Percentiles rank a stretch among this genome's conserved stretches.
Conservation (phyloP, 2,329 filamentous ascomycete genomes). For the Monosporascus sp. region DNA sequence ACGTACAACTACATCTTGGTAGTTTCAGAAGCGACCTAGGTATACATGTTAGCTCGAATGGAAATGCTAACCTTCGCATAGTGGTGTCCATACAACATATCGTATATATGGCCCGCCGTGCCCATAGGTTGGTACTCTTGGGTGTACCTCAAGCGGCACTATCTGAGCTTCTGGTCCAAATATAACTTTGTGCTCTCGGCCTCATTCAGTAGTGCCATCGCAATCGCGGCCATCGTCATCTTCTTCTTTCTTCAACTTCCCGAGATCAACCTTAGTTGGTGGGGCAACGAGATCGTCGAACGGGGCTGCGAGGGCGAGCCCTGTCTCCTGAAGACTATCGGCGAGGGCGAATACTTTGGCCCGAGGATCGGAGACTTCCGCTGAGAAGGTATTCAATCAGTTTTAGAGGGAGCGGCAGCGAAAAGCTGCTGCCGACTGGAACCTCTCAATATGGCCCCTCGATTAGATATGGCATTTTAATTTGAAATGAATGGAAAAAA, state of each 20-base stretch:
- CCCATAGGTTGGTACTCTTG: conserved; percentile 42
- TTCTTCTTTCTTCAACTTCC: conserved; percentile 22
- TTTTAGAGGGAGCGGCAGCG: too few species aligned
- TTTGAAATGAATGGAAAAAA: too few species aligned
- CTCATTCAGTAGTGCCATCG: conserved; percentile 20
- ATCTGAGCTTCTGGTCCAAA: conserved; percentile 22
- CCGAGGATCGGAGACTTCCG: conserved; percentile 33
- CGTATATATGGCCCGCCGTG: conserved; percentile 42
- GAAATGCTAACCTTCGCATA: neutral
- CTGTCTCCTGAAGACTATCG: conserved; percentile 32
- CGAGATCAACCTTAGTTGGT: conserved; percentile 32
- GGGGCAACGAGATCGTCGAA: conserved; percentile 40
- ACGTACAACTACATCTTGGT: neutral
- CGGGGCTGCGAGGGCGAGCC: conserved; percentile 37
- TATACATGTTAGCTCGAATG: neutral
- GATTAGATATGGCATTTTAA: too few species aligned
- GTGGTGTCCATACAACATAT: conserved; percentile 35
- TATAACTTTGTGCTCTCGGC: conserved; percentile 24
- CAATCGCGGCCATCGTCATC: conserved; percentile 20
- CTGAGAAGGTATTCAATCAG: conserved; percentile 7
- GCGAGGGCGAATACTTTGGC: conserved; percentile 25
- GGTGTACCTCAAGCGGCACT: conserved; percentile 30
- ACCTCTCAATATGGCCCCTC: too few species aligned
- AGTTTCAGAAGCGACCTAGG: neutral
- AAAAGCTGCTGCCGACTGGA: too few species aligned